Evolutionary conservation across 2,329 filamentous ascomycete species (phyloP), one percentile per base, ranked within the genome.

Genomic region (Diplodia corticola): DNA sequence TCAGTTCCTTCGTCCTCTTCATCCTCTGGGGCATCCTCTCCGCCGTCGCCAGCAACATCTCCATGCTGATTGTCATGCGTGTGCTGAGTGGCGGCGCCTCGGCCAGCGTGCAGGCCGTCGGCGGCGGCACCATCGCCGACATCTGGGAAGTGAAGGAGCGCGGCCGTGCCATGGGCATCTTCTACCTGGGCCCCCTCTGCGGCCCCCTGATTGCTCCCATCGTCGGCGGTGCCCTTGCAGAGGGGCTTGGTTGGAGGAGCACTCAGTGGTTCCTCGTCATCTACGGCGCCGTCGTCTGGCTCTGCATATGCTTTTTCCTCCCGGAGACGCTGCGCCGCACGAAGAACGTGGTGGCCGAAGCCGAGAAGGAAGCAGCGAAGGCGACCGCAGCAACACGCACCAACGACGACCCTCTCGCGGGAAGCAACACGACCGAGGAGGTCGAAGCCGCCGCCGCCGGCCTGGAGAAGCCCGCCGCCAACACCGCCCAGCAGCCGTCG

Each of bases 251-350:
- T 0, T 79, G 77, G 77, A 66, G 77, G 64, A 76, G 76, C 53
- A 79, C 77, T 3, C 77, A 77, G 55, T 79, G 77, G 77, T 79
- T 78, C 33, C 68, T 78, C 12, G 75, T 76, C 35, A 73, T 77
- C 9, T 78, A 77, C 33, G 77, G 77, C n/a, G 72, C 70, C 4
- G 51, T 73, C 33, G 76, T 76, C 2, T 67, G 75, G 9, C 60
- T 76, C 13, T 69, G 74, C 15, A 72, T 79, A 63, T 68, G 75
- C 55, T 75, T 79, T 35, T 69, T 70, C 7, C 68, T 79, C 5
- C 77, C 77, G 2, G 77, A 79, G 65, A 78, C 76, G 0, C 53
- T 72, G 26, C 55, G 50, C 50, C 50, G 57, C 22, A 68, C 67
- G 26, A 54, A 61, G 30, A 63, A 55, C 26, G 46, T 67, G 3